A percentile compares a stretch with the other conserved stretches of the same genome.
phyloP scores from a whole-genome alignment of 2,329 filamentous ascomycete genomes.

The Sarocladiaceae sp. region DNA sequence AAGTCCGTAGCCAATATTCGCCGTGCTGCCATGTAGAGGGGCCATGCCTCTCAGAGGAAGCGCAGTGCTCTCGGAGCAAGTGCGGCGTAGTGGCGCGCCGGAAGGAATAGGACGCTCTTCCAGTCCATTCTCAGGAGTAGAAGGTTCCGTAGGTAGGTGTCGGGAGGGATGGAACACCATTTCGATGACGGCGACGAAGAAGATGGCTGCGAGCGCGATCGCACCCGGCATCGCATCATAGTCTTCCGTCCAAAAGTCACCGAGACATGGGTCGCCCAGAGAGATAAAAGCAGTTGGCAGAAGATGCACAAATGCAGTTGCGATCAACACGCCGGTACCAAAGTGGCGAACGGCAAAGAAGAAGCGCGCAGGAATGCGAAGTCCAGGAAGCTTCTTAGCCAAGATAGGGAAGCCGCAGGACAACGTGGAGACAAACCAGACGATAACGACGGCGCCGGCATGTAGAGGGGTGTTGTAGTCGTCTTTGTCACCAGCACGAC shows the following conservation, averaged over 20 bases:
- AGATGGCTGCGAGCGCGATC: slow-evolving; percentile 72
- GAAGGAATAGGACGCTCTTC: neutral
- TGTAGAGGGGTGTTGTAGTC: slow-evolving; percentile 55
- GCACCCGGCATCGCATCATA: slow-evolving; percentile 78
- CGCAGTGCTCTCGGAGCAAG: slow-evolving; percentile 18
- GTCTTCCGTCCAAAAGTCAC: slow-evolving; percentile 67
- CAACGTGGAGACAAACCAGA: slow-evolving; percentile 42
- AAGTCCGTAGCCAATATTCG: slow-evolving; percentile 29
- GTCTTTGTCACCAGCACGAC: slow-evolving; percentile 23
- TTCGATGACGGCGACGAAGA: slow-evolving; percentile 78
- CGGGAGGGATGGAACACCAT: slow-evolving; percentile 54
- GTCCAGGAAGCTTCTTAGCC: slow-evolving; percentile 43
- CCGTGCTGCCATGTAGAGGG: slow-evolving; percentile 25
- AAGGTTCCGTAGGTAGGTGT: slow-evolving; percentile 14
- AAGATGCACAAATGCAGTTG: slow-evolving; percentile 77
- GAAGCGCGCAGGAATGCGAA: slow-evolving; percentile 51
- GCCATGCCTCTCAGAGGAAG: slow-evolving; percentile 28
- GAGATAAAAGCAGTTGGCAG: slow-evolving; percentile 63
- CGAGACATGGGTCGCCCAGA: slow-evolving; percentile 63
- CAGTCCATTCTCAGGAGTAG: neutral
- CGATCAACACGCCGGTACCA: slow-evolving; percentile 69
- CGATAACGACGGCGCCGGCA: slow-evolving; percentile 51
- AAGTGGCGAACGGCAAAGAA: slow-evolving; percentile 63
- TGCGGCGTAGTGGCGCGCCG: slow-evolving; percentile 4
- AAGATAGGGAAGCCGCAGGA: slow-evolving; percentile 52